Percentiles rank a stretch among this genome's conserved stretches.
Evolutionary conservation across 2,329 filamentous ascomycete genomes (phyloP).

Genomic region (Clarireedia hainanense): DNA sequence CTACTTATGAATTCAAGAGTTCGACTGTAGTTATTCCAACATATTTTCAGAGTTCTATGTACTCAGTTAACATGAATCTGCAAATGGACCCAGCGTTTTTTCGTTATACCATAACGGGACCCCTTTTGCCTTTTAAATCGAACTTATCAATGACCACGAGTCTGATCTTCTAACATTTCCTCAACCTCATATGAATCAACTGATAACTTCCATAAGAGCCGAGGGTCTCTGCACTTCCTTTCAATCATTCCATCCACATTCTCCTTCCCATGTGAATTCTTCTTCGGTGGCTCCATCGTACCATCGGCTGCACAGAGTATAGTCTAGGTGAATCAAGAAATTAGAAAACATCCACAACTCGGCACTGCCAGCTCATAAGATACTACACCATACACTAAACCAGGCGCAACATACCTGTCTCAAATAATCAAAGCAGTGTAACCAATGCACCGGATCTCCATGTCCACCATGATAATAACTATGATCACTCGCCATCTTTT

Average conservation of each 20-base stretch:
- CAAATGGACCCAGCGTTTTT: too few relatives aligned
- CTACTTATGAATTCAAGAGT: not conserved
- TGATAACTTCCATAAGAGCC: not conserved
- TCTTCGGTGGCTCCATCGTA: constrained; percentile 3
- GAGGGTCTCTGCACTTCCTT: not conserved
- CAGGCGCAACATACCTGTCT: constrained; percentile 7
- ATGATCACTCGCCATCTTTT: not conserved
- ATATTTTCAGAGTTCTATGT: too few relatives aligned
- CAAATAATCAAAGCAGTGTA: constrained; percentile 11
- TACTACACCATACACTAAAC: not conserved
- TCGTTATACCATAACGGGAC: too few relatives aligned
- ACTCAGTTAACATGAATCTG: too few relatives aligned
- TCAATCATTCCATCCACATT: constrained; percentile 5
- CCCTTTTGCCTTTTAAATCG: not conserved
- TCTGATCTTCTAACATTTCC: not conserved
- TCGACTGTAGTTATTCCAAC: too few relatives aligned
- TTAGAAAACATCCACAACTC: not conserved
- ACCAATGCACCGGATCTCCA: constrained; percentile 4
- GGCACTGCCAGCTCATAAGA: not conserved
- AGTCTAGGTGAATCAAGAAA: not conserved
- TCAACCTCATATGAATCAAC: not conserved
- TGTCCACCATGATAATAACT: not conserved
- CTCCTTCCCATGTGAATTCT: not conserved
- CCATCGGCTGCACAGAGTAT: constrained; percentile 4
- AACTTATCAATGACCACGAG: not conserved